Conservation (phyloP, 345 rosid species). For the Populus deltoides region DNA sequence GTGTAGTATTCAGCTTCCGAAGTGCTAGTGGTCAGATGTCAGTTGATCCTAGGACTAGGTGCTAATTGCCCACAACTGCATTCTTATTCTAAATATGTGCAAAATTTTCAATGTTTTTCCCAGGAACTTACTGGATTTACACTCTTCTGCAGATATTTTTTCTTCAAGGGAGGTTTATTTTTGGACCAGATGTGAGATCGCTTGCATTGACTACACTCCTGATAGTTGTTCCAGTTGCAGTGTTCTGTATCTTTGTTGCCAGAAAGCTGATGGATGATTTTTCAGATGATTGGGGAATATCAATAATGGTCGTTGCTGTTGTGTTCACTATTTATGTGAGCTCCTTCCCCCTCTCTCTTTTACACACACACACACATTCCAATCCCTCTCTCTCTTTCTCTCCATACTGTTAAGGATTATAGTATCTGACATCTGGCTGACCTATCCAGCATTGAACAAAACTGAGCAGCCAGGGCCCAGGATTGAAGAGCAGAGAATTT, state of each 20-base stretch:
- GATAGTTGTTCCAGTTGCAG: constrained; percentile 62
- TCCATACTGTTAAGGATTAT: not conserved
- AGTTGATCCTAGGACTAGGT: not conserved
- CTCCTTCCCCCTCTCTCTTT: constrained; percentile 17
- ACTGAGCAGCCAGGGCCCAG: not conserved
- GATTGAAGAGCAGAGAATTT: not conserved
- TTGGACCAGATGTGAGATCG: constrained; percentile 91
- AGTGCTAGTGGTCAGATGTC: not conserved
- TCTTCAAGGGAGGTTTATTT: constrained; percentile 72
- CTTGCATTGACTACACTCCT: constrained; percentile 58
- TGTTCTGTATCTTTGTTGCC: constrained; percentile 77
- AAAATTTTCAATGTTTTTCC: not conserved
- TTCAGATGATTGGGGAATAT: constrained; percentile 60
- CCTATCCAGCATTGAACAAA: not conserved
- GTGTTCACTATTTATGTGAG: constrained; percentile 59
- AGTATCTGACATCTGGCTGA: not conserved
- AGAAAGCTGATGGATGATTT: constrained; percentile 64
- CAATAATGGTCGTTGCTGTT: constrained; percentile 46
- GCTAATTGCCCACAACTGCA: not conserved
- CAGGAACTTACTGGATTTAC: not conserved
- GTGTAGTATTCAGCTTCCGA: not conserved
- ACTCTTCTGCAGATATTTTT: constrained; percentile 57
- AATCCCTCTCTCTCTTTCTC: not conserved
- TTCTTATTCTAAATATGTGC: not conserved
- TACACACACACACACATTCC: not conserved